Base-by-base conservation (phyloP, 495 filamentous ascomycete genomes). In the Penicillium arizonense region DNA sequence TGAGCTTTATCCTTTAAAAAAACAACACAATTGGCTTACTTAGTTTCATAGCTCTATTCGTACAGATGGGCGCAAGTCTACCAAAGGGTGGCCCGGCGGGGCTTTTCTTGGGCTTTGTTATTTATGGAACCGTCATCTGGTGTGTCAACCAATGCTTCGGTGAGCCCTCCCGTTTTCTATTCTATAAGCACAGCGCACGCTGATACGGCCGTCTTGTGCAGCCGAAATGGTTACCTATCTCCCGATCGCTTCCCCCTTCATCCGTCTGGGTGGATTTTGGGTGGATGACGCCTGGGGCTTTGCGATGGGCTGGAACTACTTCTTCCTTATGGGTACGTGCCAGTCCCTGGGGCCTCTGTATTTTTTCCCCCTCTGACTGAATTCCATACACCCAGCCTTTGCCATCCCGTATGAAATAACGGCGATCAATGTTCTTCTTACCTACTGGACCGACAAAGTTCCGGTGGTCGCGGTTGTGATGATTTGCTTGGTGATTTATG, bases 141-240 rank as follows among this genome's bases (percentile, higher is more conserved):
- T 44, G 49, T 12, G 69, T 70, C 6, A 72, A 72, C 43, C 55
- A 72, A 32, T 70, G 69, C 46, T 90, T 53, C 85, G 87, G 85
- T 79, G 70, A 47, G 67, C 75, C 42, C 51, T 12, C 20, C 34
- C n/a, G 20, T 23, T 20, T 21, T 35, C 20, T 37, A 69, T 52
- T 48, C 59, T 54, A 6, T 14, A 18, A 14, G 35, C 35, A 37
- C 35, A 37, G 11, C 16, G 35, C 35, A 14, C 37, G 11, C 20
- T 74, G 65, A 72, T 41, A 10, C 30, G 35, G 11, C 12, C 16
- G 35, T 4, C 38, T 4, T 24, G 3, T 58, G 80, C 84, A 79
- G 85, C 86, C 4, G 89, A 91, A 64, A 90, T 91, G 85, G 85
- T 87, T 4, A 86, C 84, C 4, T 91, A 87, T 55, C 73, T 90